Percentiles rank a stretch among this genome's conserved stretches.
These are phyloP conservation scores for Patellifolia procumbens DNA, from an alignment of 179 eudicot species.

Conservation along the genomic window DNA sequence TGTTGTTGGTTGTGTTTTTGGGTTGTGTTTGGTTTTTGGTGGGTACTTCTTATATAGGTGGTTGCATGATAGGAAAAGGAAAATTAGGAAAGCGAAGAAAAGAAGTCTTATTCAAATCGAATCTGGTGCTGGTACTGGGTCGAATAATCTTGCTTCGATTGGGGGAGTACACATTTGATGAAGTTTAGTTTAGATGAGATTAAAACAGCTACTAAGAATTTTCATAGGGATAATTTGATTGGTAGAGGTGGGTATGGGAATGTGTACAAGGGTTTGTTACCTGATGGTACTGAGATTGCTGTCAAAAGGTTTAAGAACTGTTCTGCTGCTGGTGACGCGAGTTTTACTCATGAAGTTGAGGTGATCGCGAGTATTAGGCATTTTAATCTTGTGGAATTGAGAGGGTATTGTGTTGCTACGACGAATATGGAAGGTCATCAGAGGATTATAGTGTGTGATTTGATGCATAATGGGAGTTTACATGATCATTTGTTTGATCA, in stretches of 20 bases:
- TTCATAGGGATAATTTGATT: conserved; percentile 49
- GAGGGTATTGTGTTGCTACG: conserved; percentile 79
- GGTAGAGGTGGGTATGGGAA: conserved; percentile 76
- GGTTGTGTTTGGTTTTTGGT: conserved; percentile 33
- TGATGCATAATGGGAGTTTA: conserved; percentile 82
- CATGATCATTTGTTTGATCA: conserved; percentile 65
- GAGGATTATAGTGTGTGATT: conserved; percentile 77
- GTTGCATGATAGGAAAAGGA: conserved; percentile 34
- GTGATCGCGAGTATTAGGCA: conserved; percentile 86
- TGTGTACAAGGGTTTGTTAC: conserved; percentile 66
- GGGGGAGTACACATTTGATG: conserved; percentile 53
- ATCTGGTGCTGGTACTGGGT: conserved; percentile 22
- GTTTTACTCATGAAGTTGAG: conserved; percentile 74
- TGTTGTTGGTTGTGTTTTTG: conserved; percentile 33
- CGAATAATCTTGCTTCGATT: conserved; percentile 46
- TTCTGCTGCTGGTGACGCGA: conserved; percentile 65
- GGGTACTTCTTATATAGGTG: conserved; percentile 30
- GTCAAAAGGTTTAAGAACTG: conserved; percentile 84
- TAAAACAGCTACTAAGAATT: conserved; percentile 50
- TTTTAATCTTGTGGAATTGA: conserved; percentile 65
- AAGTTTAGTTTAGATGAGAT: conserved; percentile 52
- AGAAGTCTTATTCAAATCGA: conserved; percentile 33
- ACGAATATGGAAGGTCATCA: conserved; percentile 74
- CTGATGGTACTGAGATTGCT: conserved; percentile 68
- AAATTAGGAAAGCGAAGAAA: conserved; percentile 17